phyloP scores from a whole-genome alignment of 1,284 basidiomycete species.

The Pseudomicrostroma phylloplanum region DNA sequence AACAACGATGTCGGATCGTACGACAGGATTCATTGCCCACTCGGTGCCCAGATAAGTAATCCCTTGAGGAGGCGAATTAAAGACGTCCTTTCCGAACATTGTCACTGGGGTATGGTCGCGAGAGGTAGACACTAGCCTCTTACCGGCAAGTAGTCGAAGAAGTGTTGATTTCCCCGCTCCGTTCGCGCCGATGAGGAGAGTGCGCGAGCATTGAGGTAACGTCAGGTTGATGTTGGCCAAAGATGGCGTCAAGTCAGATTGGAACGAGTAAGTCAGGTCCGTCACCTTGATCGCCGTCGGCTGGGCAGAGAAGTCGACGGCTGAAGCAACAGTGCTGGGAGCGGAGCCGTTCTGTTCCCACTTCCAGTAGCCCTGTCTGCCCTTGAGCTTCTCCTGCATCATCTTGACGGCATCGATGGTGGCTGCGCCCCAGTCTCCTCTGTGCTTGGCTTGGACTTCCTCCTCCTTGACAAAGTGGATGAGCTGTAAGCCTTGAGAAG shows the following conservation, averaged over 20 bases:
- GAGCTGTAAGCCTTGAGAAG: constrained; percentile 22
- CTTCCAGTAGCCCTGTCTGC: constrained; percentile 37
- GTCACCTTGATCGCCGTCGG: constrained; percentile 23
- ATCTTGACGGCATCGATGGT: constrained; percentile 33
- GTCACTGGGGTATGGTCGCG: constrained; percentile 14
- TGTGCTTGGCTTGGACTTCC: constrained; percentile 63
- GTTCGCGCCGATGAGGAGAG: constrained; percentile 49
- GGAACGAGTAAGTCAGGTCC: constrained; percentile 41
- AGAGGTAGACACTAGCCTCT: constrained; percentile 51
- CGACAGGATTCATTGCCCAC: constrained; percentile 92
- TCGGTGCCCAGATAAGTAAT: constrained; percentile 70
- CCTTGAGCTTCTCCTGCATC: constrained; percentile 22
- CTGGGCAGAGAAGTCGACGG: neutral
- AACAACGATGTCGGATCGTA: constrained; percentile 57
- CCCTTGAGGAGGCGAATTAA: constrained; percentile 39
- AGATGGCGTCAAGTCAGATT: constrained; percentile 26
- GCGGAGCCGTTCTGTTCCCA: constrained; percentile 17
- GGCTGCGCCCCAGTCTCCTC: constrained; percentile 56
- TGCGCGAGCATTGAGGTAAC: constrained; percentile 38
- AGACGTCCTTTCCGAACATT: constrained; percentile 47
- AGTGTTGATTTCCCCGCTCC: constrained; percentile 90
- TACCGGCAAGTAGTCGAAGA: constrained; percentile 87
- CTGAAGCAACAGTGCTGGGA: neutral
- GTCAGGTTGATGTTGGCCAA: constrained; percentile 38
- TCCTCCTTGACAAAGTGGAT: constrained; percentile 52